Base-by-base conservation (phyloP, 2,329 filamentous ascomycete genomes). In the Arthroderma sp. region DNA sequence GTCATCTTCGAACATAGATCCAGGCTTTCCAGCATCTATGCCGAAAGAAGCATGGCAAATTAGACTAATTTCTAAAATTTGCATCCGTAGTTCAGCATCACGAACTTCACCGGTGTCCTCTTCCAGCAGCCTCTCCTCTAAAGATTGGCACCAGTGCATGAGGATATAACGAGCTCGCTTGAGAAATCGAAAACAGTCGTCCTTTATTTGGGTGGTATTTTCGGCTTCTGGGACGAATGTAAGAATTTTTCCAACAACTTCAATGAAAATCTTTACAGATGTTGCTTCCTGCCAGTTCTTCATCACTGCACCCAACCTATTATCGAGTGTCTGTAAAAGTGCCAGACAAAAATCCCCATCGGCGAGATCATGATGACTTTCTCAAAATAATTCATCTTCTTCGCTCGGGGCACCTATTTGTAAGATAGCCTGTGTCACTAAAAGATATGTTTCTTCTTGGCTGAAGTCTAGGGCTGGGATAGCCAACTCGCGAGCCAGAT, bases 211-310 rank as follows among this genome's bases (percentile, higher is more conserved):
- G 15, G 15, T 22, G 15, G 15, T 22, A 22, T 22, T 22, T 22
- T 10, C n/a, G 1, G 37, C 9, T 0, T 51, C 52, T 2, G 39
- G 9, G 0, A 64, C 58, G 1, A 75, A 45, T 0, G 68, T 68
- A 3, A 74, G 51, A 0, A 75, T 30, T 7, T 71, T 60, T n/a
- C 61, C 54, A 2, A 64, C 52, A 2, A 78, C 50, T 2, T 57
- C 51, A 0, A 68, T 56, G 7, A 73, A 65, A 0, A 53, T 57
- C 4, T 62, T 56, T 3, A 73, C 51, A 0, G 67, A 64, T 30
- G 61, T 49, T 9, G 61, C 64, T 1, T 68, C 68, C 46, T 74
- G 63, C 73, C 73, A 77, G 43, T 74, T 77, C n/a, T 63, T 60
- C 46, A 68, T 56, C 6, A 73, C 61, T 0, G 60, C 60, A 0